Evolutionary conservation across 2,329 filamentous ascomycete species (phyloP), one percentile per base, ranked within the genome.

Genomic region (Pseudocercospora vitis): DNA sequence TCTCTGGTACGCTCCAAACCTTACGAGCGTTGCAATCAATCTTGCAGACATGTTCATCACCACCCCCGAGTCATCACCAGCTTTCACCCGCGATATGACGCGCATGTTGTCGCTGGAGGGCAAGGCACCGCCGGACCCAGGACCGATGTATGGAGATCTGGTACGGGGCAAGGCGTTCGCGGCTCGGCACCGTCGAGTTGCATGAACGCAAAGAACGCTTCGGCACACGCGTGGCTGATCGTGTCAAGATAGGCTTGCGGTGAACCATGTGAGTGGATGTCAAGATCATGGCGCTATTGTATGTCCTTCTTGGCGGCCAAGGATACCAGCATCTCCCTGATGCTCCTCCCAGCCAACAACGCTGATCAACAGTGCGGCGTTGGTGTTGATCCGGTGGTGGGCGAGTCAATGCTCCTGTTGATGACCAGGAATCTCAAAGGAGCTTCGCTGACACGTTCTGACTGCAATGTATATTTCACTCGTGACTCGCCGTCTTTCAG

Each of bases 231-330:
- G 32, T 35, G 2, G n/a, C 32, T 16, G 11, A 35, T n/a, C n/a
- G n/a, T n/a, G n/a, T n/a, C n/a, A n/a, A n/a, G 35, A 40, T 40
- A 23, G 35, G 35, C 35, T 40, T 14, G 23, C 35, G 19, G 35
- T 11, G 35, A 40, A 11, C 12, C 5, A 23, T 40, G 23, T 40
- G 35, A 40, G 35, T 40, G 35, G 35, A 4, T 6, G 18, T 24
- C 19, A 14, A 12, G 12, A 5, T 19, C 8, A 40, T 40, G 35
- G 11, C 35, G 23, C 35, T 6, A 40, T 40, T 6, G 35, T 11
- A 23, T 40, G 35, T 40, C 8, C 35, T 40, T 40, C 35, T 40
- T 40, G 35, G 35, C 35, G 35, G 35, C 35, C 35, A 40, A 40
- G 35, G 35, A 40, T 40, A 40, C 35, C 35, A 40, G 14, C 35